Base-by-base conservation (phyloP, 176 grass and related monocot species). In the Zoysia japonica region DNA sequence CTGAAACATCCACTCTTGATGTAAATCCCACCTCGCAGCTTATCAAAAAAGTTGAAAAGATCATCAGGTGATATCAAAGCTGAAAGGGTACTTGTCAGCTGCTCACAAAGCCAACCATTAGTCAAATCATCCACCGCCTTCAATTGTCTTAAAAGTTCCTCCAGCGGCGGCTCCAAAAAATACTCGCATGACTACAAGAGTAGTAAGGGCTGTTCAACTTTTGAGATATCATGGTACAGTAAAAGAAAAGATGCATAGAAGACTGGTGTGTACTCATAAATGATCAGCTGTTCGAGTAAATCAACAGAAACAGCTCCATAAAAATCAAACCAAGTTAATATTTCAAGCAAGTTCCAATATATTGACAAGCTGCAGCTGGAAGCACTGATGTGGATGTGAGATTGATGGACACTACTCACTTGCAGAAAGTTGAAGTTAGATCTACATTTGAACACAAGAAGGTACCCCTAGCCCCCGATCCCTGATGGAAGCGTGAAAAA, bases 31-130 rank as follows among this genome's bases (percentile, higher is more conserved):
- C 95, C 85, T 85, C 87, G 75, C 47, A 98, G 49, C 76, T 98
- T 93, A 65, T 93, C 88, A 3, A 98, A 98, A 66, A 94, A 93
- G 47, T 98, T 93, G 79, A 98, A 94, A 57, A 99, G 41, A 74
- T 93, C 92, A 74, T 99, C 90, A 14, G 96, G 86, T 20, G 96
- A 95, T 61, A 19, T 92, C 28, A 93, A 82, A 3, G 50, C 28
- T 39, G 76, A 87, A 14, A 98, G 78, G 28, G 77, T 68, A 39
- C 38, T 87, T 50, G 85, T 92, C 60, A 93, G 47, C 53, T 98
- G 87, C 61, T 90, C 76, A 57, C 81, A 84, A 42, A 99, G 71
- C 92, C 88, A 93, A 69, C 83, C 85, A 59, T 89, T 68, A 65
- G 71, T 75, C 47, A 87, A 77, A 54, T 50, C 52, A 69, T 89